These are phyloP conservation scores for Fagus crenata DNA, from an alignment of 306 rosid genomes.

Conservation along the genomic window DNA sequence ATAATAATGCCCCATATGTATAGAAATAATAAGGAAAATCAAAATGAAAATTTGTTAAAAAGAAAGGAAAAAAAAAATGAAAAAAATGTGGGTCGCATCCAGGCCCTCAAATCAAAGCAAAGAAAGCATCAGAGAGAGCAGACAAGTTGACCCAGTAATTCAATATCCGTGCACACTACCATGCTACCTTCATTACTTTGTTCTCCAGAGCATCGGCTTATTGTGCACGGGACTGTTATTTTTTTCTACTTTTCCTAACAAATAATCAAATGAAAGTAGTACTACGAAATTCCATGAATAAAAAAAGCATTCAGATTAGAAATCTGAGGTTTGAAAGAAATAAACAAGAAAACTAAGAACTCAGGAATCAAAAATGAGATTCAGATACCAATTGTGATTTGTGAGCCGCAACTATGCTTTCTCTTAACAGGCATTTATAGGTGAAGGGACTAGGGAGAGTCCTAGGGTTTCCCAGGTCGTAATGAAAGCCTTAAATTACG, in stretches of 20 bases:
- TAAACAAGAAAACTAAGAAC: not conserved
- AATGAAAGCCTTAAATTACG: too few relatives aligned
- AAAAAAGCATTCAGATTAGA: not conserved
- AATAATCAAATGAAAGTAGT: not conserved
- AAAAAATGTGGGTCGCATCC: constrained; percentile 68
- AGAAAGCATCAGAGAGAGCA: constrained; percentile 65
- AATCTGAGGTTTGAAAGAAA: not conserved
- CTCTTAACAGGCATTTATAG: not conserved
- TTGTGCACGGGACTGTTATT: constrained; percentile 56
- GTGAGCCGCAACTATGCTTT: too few relatives aligned
- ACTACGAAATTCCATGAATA: not conserved
- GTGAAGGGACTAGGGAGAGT: too few relatives aligned
- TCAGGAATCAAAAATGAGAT: too few relatives aligned
- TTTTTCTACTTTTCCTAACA: not conserved
- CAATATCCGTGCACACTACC: constrained; percentile 80
- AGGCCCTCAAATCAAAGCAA: constrained; percentile 83
- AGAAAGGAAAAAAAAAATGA: not conserved
- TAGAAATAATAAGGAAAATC: not conserved
- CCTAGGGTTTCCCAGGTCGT: too few relatives aligned
- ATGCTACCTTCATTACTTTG: constrained; percentile 71
- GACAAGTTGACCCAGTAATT: constrained; percentile 70
- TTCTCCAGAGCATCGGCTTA: constrained; percentile 98
- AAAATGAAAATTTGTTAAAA: not conserved
- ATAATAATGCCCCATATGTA: too few relatives aligned
- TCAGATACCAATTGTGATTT: too few relatives aligned